Evolutionary conservation across 2,329 filamentous ascomycete species (phyloP), one percentile per base, ranked within the genome.

Genomic region (Geosmithia flava): DNA sequence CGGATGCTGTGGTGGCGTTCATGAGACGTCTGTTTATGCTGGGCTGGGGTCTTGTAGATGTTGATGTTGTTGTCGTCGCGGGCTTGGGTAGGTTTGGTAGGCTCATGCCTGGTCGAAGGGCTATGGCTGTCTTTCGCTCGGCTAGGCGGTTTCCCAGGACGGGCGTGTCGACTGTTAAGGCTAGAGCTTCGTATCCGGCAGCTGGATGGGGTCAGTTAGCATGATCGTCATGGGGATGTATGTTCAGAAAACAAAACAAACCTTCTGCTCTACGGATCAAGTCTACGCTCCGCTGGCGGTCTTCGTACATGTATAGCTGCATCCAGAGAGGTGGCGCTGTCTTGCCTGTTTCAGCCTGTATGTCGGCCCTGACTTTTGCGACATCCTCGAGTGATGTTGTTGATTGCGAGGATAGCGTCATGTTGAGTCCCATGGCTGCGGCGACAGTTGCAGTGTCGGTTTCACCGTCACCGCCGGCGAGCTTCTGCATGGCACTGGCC

Each of bases 381-480:
- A 33, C 43, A n/a, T 78, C 69, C 53, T 70, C 68, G 47, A 78
- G 58, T 46, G 3, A 48, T 53, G 5, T 45, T 20, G 11, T n/a
- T n/a, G 50, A 48, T 27, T 52, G 52, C 3, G 44, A 48, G 3
- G 52, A 52, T 17, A 54, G 41, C 3, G 44, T 50, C 50, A 53
- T 52, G 19, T 57, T 1, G 64, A 71, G 71, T 75, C 37, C 37
- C 15, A 20, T 15, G 2, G 16, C 7, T 75, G 50, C 61, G 56
- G 67, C 68, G 3, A 70, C 73, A 10, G 64, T 61, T 2, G 68
- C 71, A 0, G 69, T 74, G 1, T 66, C 74, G 2, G 68, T 47
- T 51, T 77, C 74, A 7, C 74, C 74, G 37, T 75, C 70, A 0
- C 63, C 60, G 52, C 76, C 74, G 1, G 72, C 72, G n/a, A 76